Evolutionary conservation across 805 yeast species (phyloP).

Genomic region (Blastobotrys mokoenaii): DNA sequence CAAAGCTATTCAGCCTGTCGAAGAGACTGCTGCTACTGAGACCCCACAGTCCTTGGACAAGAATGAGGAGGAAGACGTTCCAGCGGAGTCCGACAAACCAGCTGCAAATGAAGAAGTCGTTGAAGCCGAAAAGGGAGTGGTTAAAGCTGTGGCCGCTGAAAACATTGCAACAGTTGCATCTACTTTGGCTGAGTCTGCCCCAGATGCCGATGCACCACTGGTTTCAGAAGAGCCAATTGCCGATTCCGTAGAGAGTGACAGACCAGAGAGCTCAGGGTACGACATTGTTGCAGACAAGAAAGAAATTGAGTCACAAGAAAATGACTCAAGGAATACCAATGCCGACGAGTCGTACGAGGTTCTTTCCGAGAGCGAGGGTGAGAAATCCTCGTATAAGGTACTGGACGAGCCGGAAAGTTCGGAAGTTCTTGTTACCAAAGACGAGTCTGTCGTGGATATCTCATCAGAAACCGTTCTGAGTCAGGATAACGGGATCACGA

Average conservation of each 20-base stretch:
- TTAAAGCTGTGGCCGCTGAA: too few relatives aligned
- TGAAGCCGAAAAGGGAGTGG: too few relatives aligned
- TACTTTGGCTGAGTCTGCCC: neutral
- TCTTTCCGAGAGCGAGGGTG: neutral
- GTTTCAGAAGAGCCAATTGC: neutral
- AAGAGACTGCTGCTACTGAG: too few relatives aligned
- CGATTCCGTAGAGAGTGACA: neutral
- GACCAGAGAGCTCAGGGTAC: too few relatives aligned
- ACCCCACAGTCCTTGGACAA: too few relatives aligned
- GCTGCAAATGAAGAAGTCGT: too few relatives aligned
- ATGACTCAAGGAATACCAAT: neutral
- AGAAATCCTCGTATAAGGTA: neutral
- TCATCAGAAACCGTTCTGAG: too few relatives aligned
- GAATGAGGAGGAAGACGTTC: too few relatives aligned
- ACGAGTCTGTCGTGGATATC: too few relatives aligned
- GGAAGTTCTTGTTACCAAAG: neutral
- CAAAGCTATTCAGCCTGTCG: too few relatives aligned
- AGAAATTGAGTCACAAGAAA: neutral
- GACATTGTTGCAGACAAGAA: neutral
- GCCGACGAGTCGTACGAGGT: slow-evolving; percentile 1
- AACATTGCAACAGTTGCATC: neutral
- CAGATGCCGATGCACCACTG: neutral
- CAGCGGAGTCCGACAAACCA: too few relatives aligned
- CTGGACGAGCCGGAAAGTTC: neutral
- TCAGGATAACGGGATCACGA: neutral